Conservation (phyloP, 495 filamentous ascomycete genomes). For the Apiosordaria backusii region DNA sequence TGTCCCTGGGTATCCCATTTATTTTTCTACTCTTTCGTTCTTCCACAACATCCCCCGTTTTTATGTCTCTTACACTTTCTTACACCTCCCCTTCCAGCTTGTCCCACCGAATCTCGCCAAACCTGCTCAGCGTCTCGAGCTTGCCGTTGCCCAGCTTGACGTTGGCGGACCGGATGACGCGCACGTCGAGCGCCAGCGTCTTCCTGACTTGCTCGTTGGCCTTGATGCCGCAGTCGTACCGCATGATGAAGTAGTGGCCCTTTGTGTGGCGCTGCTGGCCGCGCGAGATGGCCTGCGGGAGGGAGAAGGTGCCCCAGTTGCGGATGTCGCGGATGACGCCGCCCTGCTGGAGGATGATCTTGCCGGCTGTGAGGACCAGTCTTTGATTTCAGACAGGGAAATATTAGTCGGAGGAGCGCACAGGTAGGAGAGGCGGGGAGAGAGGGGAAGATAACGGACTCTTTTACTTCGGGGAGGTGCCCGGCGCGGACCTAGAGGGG, state of each 20-base stretch:
- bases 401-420: not conserved
- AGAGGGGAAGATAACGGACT: slow-evolving; percentile 55
- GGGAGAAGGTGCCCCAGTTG: slow-evolving; percentile 89
- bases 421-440: slow-evolving; percentile 6
- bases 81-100: slow-evolving; percentile 19
- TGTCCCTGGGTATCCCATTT: not conserved
- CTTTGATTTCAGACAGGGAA: slow-evolving; percentile 38
- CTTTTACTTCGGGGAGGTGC: slow-evolving; percentile 84
- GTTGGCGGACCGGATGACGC: slow-evolving; percentile 80
- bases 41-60: too few relatives aligned
- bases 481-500: slow-evolving; percentile 62
- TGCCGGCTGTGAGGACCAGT: slow-evolving; percentile 83
- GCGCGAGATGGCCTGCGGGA: slow-evolving; percentile 69
- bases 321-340: slow-evolving; percentile 88
- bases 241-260: slow-evolving; percentile 97
- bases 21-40: slow-evolving; percentile 1
- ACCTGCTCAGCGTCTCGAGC: slow-evolving; percentile 64
- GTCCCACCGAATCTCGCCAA: slow-evolving; percentile 46
- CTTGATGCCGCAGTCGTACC: slow-evolving; percentile 71
- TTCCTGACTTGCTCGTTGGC: slow-evolving; percentile 70
- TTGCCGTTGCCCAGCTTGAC: slow-evolving; percentile 81
- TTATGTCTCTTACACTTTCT: not conserved
- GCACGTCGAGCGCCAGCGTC: slow-evolving; percentile 80
- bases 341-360: slow-evolving; percentile 73
- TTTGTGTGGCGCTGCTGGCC: slow-evolving; percentile 75